Base-by-base conservation (phyloP, 2,329 filamentous ascomycete genomes). In the Capronia americana region DNA sequence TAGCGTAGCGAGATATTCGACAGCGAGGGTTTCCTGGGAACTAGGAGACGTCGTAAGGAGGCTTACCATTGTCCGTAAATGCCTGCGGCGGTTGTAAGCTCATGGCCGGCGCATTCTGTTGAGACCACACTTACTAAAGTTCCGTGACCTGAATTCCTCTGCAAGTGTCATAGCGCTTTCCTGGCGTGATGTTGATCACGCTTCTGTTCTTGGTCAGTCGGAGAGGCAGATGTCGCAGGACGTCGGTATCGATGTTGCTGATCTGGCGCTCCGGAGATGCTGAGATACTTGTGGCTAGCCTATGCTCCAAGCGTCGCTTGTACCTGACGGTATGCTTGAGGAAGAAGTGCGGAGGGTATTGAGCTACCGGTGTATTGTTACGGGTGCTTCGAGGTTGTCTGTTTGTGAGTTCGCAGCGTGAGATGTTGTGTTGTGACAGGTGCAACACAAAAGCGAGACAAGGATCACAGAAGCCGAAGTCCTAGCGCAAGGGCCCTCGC, bases 21-120 rank as follows among this genome's bases (percentile, higher is more conserved):
- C 24, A 26, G 46, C n/a, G 46, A 26, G 17, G 17, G 11, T 51
- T 24, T 26, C 14, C 38, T 4, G 11, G 11, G 4, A 8, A 20
- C 11, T 12, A 28, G 8, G 28, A 20, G 57, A 59, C 11, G 2
- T 14, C 44, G 48, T 17, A 57, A 59, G 55, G 30, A 12, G 68
- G 53, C 84, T 79, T 75, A 89, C 87, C 87, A 89, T 87, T 89
- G 87, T 73, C 86, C 87, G 77, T 89, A 89, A 77, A 89, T 89
- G 79, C 87, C 87, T 89, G 69, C 69, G 74, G 70, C 46, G 50
- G 20, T 17, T 41, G 56, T 63, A 57, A 60, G 56, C 53, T 46
- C 28, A 38, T 20, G 20, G 11, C n/a, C 48, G 6, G 30, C 26
- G 48, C 12, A 71, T 65, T 63, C 70, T 59, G 54, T 6, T 17